Evolutionary conservation across 148 eudicot genomes (phyloP).

Genomic region (Heliamphora exappendiculata): DNA sequence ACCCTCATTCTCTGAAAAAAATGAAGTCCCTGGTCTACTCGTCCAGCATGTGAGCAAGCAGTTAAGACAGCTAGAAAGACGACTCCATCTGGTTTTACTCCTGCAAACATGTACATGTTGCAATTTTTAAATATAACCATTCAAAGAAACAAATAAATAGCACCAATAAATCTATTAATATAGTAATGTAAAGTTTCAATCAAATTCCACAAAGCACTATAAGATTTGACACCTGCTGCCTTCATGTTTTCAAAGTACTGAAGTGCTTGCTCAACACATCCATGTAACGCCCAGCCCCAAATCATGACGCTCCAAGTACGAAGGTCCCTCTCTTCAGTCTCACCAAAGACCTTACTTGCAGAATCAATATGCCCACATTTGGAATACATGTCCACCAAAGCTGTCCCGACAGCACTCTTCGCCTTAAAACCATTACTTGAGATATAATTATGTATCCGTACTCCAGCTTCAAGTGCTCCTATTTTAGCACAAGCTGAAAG

Average conservation of each 20-base stretch:
- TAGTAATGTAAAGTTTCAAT: no score
- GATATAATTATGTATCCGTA: slow-evolving; percentile 1
- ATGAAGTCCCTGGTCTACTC: slow-evolving; percentile 46
- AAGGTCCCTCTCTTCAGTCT: slow-evolving; percentile 9
- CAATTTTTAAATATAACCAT: not conserved
- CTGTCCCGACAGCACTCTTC: slow-evolving; percentile 12
- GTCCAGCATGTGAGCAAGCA: slow-evolving; percentile 18
- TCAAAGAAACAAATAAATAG: not conserved
- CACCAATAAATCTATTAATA: no score
- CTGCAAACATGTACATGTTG: slow-evolving; percentile 1
- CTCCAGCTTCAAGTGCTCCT: slow-evolving; percentile 13
- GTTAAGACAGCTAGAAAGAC: slow-evolving; percentile 16
- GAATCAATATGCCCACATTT: slow-evolving; percentile 13
- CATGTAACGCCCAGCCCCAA: slow-evolving; percentile 17
- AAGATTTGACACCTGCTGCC: not conserved
- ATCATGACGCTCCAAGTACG: slow-evolving; percentile 16
- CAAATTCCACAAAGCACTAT: not conserved
- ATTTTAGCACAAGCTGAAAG: slow-evolving; percentile 17
- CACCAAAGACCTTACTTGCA: slow-evolving; percentile 7
- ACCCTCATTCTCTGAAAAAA: slow-evolving; percentile 51
- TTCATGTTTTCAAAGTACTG: slow-evolving; percentile 11
- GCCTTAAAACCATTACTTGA: not conserved
- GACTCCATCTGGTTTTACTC: slow-evolving; percentile 18
- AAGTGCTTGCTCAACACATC: slow-evolving; percentile 6
- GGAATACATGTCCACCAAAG: slow-evolving; percentile 19